phyloP scores from a whole-genome alignment of 1,284 basidiomycete species.

The Leccinum insolens region DNA sequence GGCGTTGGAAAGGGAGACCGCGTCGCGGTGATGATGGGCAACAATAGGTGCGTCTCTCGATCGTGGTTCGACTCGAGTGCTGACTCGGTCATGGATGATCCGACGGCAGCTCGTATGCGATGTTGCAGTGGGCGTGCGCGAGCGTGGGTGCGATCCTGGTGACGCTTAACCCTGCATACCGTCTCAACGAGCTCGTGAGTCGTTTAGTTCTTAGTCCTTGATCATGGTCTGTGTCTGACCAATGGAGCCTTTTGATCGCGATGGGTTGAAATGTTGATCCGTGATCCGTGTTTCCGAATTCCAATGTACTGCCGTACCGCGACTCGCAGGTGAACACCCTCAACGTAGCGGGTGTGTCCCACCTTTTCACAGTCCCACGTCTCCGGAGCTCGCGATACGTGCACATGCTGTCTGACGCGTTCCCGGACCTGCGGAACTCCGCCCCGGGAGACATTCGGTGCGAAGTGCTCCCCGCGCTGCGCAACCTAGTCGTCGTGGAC shows the following conservation, averaged over 20 bases:
- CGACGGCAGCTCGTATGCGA: conserved; percentile 66
- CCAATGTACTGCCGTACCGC: neutral
- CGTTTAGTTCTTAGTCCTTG: neutral
- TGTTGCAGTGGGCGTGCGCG: conserved; percentile 83
- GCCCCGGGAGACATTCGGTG: conserved; percentile 62
- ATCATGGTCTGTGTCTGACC: neutral
- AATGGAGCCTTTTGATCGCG: neutral
- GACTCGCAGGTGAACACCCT: conserved; percentile 56
- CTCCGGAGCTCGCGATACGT: conserved; percentile 68
- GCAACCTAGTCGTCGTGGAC: conserved; percentile 66
- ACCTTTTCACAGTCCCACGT: conserved; percentile 75
- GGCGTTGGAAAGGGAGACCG: conserved; percentile 80
- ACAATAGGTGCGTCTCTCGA: conserved; percentile 60
- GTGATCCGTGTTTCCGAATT: neutral
- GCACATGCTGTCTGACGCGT: conserved; percentile 54
- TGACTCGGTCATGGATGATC: neutral
- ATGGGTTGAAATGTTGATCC: neutral
- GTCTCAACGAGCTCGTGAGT: conserved; percentile 68
- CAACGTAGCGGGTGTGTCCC: conserved; percentile 67
- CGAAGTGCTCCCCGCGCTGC: too few species aligned
- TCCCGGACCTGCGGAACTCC: conserved; percentile 59
- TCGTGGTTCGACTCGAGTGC: neutral
- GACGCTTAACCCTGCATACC: conserved; percentile 80
- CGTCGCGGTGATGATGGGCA: conserved; percentile 83
- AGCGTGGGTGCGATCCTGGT: conserved; percentile 80